Evolutionary conservation across 208 protist species (phyloP).

Genomic region (Crithidia bombi): DNA sequence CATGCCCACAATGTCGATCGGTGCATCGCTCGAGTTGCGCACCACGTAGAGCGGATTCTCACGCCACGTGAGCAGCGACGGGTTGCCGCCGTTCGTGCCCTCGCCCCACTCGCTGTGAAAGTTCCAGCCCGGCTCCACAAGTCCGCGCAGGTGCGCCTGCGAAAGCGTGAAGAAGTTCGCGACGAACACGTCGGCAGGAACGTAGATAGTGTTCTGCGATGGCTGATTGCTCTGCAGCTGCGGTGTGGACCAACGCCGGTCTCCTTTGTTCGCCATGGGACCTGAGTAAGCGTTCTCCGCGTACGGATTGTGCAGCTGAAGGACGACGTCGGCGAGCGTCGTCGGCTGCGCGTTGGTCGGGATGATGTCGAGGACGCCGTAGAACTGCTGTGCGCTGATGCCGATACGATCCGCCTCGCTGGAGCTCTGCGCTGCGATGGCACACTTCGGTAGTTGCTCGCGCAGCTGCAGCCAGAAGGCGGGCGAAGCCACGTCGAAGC

Average conservation of each 20-base stretch:
- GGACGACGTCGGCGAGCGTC: constrained; percentile 46
- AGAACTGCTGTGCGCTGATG: constrained; percentile 49
- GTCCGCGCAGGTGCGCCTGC: constrained; percentile 43
- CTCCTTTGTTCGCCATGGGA: constrained; percentile 54
- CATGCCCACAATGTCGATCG: constrained; percentile 65
- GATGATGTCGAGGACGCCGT: constrained; percentile 61
- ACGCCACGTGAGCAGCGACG: constrained; percentile 66
- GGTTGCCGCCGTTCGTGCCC: constrained; percentile 70
- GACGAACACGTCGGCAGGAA: constrained; percentile 60
- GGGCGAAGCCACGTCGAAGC: constrained; percentile 40
- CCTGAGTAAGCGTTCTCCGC: constrained; percentile 52
- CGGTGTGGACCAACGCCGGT: constrained; percentile 47
- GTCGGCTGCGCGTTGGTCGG: constrained; percentile 23
- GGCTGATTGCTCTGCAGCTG: constrained; percentile 28
- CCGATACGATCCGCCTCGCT: constrained; percentile 36
- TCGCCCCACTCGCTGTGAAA: constrained; percentile 82
- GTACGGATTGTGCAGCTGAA: constrained; percentile 71
- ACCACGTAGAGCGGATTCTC: constrained; percentile 77
- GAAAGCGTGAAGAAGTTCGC: constrained; percentile 50
- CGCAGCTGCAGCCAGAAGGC: constrained; percentile 62
- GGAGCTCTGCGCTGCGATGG: constrained; percentile 32
- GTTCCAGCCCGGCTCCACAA: constrained; percentile 47
- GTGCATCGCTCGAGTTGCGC: constrained; percentile 41
- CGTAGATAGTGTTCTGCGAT: constrained; percentile 51
- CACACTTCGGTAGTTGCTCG: constrained; percentile 37